Evolutionary conservation across 1,284 basidiomycete species (phyloP).

Genomic region (Blastosporella zonata): DNA sequence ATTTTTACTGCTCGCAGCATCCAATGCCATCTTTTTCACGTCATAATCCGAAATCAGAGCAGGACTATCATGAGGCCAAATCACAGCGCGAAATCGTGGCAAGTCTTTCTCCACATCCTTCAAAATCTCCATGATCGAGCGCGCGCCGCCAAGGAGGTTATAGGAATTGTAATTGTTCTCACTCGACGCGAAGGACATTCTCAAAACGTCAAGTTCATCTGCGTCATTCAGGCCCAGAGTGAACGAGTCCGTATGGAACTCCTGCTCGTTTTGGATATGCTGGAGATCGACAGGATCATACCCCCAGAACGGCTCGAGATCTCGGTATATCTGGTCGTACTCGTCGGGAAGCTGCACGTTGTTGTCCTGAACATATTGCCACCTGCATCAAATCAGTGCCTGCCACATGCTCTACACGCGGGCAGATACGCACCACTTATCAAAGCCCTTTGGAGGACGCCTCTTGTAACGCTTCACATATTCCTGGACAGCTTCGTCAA

Average conservation of each 20-base stretch:
- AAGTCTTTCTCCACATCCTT: constrained; percentile 31
- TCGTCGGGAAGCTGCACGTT: constrained; percentile 59
- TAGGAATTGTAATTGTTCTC: constrained; percentile 29
- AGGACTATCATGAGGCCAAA: constrained; percentile 41
- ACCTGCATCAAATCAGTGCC: constrained; percentile 35
- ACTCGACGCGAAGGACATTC: constrained; percentile 23
- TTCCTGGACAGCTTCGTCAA: constrained; percentile 52
- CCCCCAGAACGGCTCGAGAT: constrained; percentile 55
- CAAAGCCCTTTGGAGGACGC: constrained; percentile 53
- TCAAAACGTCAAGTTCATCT: constrained; percentile 30
- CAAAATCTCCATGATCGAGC: constrained; percentile 28
- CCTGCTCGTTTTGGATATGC: constrained; percentile 35
- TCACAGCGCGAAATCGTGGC: constrained; percentile 35
- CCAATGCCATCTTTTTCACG: constrained; percentile 29
- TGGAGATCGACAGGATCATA: constrained; percentile 45
- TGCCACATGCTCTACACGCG: not conserved
- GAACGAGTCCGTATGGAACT: constrained; percentile 36
- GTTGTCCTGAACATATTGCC: constrained; percentile 54
- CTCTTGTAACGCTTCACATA: constrained; percentile 49
- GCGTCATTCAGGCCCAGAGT: constrained; percentile 32
- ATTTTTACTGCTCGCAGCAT: constrained; percentile 32
- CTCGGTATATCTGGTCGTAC: constrained; percentile 51
- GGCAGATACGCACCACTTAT: constrained; percentile 36
- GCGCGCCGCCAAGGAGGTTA: constrained; percentile 17
- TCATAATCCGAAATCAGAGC: constrained; percentile 35